phyloP scores from a whole-genome alignment of 805 yeast genomes.

The Candida tibetensis region DNA sequence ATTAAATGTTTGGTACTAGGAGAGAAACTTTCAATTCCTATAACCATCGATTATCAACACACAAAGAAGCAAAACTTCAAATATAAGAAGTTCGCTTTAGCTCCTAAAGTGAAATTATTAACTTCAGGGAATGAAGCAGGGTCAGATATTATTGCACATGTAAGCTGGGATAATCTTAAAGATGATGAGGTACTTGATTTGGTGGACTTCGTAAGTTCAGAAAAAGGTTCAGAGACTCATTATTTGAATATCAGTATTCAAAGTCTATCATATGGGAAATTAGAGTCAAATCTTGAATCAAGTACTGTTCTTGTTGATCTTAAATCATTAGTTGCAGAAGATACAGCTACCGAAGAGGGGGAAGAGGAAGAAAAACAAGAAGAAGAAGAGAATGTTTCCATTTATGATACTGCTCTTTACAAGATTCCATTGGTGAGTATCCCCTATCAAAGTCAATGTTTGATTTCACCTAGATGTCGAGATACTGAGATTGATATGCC shows the following conservation, averaged over 20 bases:
- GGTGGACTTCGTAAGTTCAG: slow-evolving; percentile 11
- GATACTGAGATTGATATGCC: slow-evolving; percentile 32
- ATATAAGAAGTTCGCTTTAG: slow-evolving; percentile 20
- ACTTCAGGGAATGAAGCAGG: slow-evolving; percentile 14
- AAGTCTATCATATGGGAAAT: slow-evolving; percentile 17
- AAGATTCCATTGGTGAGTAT: slow-evolving; percentile 22
- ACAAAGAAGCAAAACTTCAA: slow-evolving; percentile 12
- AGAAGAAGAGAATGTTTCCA: slow-evolving; percentile 15
- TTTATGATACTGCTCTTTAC: slow-evolving; percentile 23
- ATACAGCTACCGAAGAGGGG: slow-evolving; percentile 11
- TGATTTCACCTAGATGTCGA: slow-evolving; percentile 27
- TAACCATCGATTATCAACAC: slow-evolving; percentile 17
- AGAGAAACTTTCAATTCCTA: slow-evolving; percentile 25
- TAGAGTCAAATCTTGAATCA: slow-evolving; percentile 5
- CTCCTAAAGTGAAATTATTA: slow-evolving; percentile 19
- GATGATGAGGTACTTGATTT: slow-evolving; percentile 39
- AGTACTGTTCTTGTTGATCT: slow-evolving; percentile 18
- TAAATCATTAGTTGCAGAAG: slow-evolving; percentile 22
- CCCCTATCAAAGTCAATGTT: slow-evolving; percentile 22
- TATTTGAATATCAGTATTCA: slow-evolving; percentile 24
- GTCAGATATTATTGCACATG: slow-evolving; percentile 16
- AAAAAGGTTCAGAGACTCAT: slow-evolving; percentile 2
- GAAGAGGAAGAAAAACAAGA: too few species aligned
- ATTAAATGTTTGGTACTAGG: slow-evolving; percentile 23
- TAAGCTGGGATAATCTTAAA: slow-evolving; percentile 35